A percentile compares a stretch with the other conserved stretches of the same genome.
Conservation (phyloP, 768 basidiomycete genomes). For the Macrocybe gigantea region DNA sequence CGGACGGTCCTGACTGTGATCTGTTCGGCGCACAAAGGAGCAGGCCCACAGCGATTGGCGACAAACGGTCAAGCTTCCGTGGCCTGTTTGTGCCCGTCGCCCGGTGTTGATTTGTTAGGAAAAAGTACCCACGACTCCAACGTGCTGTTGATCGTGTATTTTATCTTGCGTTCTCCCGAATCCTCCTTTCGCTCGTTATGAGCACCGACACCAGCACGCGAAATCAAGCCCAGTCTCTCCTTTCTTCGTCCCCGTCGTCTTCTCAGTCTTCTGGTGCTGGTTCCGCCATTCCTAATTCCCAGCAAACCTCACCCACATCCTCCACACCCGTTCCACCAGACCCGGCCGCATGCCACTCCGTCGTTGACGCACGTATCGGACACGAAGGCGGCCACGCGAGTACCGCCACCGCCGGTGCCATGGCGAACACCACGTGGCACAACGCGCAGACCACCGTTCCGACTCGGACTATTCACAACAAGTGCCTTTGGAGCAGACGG, state of each 20-base stretch:
- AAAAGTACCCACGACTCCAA: conserved; percentile 34
- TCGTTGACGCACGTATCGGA: conserved; percentile 1
- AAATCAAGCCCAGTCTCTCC: conserved; percentile 21
- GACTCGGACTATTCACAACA: conserved; percentile 10
- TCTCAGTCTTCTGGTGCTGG: conserved; percentile 23
- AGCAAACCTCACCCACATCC: conserved; percentile 10
- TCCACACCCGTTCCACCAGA: conserved; percentile 7
- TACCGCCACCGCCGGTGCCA: background rate
- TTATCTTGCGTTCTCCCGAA: conserved; percentile 17
- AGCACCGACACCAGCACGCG: conserved; percentile 31
- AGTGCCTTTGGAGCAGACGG: conserved; percentile 19
- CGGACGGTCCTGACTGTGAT: background rate
- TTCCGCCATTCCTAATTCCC: conserved; percentile 14
- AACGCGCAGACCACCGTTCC: conserved; percentile 1
- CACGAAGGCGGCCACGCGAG: background rate
- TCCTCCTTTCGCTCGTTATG: conserved; percentile 32
- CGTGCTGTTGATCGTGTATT: conserved; percentile 25
- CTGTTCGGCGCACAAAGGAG: background rate
- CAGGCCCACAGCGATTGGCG: conserved; percentile 3
- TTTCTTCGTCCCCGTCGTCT: conserved; percentile 20
- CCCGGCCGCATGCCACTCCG: conserved; percentile 5
- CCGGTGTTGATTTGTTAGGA: conserved; percentile 14
- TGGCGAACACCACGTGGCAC: too few relatives aligned
- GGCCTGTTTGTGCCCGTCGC: background rate
- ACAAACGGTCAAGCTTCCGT: background rate